Conservation (phyloP, 495 filamentous ascomycete genomes). For the Tuber melanosporum region DNA sequence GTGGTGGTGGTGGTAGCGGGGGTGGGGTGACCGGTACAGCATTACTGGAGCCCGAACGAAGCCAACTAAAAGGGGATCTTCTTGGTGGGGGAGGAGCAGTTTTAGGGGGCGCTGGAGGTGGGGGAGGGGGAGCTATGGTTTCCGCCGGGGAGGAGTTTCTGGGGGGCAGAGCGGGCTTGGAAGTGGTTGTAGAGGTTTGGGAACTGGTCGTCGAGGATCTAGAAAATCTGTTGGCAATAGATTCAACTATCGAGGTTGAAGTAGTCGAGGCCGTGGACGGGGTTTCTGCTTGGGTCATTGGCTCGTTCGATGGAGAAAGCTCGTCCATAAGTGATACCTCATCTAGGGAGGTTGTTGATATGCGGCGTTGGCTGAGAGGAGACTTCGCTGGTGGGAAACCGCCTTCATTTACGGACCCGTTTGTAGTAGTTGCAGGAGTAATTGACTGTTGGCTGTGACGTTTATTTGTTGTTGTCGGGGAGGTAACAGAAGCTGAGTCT, state of each 20-base stretch:
- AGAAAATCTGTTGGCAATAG: constrained; percentile 40
- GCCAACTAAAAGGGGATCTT: constrained; percentile 42
- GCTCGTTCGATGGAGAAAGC: constrained; percentile 34
- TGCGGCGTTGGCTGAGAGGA: constrained; percentile 36
- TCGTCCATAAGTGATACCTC: constrained; percentile 43
- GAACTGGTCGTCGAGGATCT: constrained; percentile 38
- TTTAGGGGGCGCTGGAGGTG: constrained; percentile 18
- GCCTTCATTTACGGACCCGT: constrained; percentile 31
- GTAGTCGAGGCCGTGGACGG: constrained; percentile 25
- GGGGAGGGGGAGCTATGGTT: constrained; percentile 6
- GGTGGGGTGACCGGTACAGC: constrained; percentile 14
- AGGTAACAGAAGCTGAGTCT: constrained; percentile 15
- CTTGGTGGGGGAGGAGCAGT: constrained; percentile 30
- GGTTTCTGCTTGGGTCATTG: constrained; percentile 3
- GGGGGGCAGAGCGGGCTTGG: constrained; percentile 21
- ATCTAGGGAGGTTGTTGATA: constrained; percentile 41
- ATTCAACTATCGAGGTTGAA: constrained; percentile 39
- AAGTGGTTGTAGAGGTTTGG: constrained; percentile 27
- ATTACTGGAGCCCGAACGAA: constrained; percentile 30
- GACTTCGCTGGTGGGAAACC: constrained; percentile 31
- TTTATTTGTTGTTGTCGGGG: constrained; percentile 20
- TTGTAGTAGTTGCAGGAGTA: constrained; percentile 37
- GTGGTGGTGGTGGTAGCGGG: neutral
- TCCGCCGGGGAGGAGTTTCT: constrained; percentile 20
- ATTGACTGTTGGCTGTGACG: constrained; percentile 37